Evolutionary conservation across 2,329 filamentous ascomycete species (phyloP), one percentile per base, ranked within the genome.

Genomic region (Arthroderma uncinatum): DNA sequence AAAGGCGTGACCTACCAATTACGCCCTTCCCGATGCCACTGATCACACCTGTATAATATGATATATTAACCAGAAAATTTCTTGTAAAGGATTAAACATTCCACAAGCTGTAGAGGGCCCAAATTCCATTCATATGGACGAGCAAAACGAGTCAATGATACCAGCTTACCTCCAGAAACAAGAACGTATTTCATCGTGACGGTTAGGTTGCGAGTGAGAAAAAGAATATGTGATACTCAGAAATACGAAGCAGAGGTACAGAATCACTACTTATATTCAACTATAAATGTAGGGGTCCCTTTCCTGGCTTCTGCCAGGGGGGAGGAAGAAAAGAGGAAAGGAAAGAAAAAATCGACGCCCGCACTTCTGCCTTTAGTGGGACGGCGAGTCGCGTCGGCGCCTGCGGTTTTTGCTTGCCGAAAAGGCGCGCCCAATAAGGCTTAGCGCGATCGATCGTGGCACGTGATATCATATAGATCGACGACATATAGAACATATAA

Each of bases 151-250:
- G 21, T 44, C 34, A 47, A n/a, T 36, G 39, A 50, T 71, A 25
- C 47, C 33, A 3, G 47, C 76, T 75, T 73, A 86, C 85, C 86
- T 79, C 86, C 86, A 65, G 85, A 87, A 64, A 89, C 85, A 64
- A 89, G 78, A 73, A 90, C 84, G 78, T 89, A 89, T 77, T 89
- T 88, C 86, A 89, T 90, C 67, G 75, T 82, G 65, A 16, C 57
- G 25, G 50, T 44, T 36, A 19, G 34, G 34, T 54, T n/a, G 19
- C 4, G 9, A 33, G 25, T 16, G 25, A 25, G n/a, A 55, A 39
- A 28, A 55, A 23, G 34, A 42, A 40, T 30, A 16, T 19, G 33
- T 37, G n/a, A 55, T 30, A 33, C n/a, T 36, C 16, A 39, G 25
- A 16, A 16, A 10, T 50, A 33, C 25, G 28, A 50, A 30, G 47